Conservation (phyloP, 1,284 basidiomycete species). For the Marasmius oreades region DNA sequence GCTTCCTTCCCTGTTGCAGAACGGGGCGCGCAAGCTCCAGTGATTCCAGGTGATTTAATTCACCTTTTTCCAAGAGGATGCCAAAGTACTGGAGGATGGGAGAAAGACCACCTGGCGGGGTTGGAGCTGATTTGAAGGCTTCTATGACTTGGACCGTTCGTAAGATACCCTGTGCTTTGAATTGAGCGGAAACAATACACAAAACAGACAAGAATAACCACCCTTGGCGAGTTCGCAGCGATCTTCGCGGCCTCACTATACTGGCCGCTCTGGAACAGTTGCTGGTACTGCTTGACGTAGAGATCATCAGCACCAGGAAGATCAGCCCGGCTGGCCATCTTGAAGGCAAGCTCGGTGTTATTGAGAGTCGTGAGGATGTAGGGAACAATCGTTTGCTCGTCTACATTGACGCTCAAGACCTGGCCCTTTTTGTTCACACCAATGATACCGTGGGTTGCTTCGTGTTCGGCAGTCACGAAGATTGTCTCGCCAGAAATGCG, state of each 20-base stretch:
- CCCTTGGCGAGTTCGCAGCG: conserved; percentile 94
- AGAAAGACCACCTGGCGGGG: conserved; percentile 87
- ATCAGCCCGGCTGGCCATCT: conserved; percentile 95
- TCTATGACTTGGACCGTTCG: conserved; percentile 97
- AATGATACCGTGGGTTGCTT: conserved; percentile 92
- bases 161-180: conserved; percentile 73
- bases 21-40: conserved; percentile 96
- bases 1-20: conserved; percentile 94
- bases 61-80: conserved; percentile 95
- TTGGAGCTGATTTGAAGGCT: conserved; percentile 94
- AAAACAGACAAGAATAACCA: conserved; percentile 25
- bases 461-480: conserved; percentile 97
- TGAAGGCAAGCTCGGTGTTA: conserved; percentile 98
- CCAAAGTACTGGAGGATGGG: conserved; percentile 99
- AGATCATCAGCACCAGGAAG: conserved; percentile 97
- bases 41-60: conserved; percentile 96
- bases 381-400: conserved; percentile 94
- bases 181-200: conserved; percentile 10
- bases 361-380: conserved; percentile 94
- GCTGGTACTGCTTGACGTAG: conserved; percentile 94
- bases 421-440: conserved; percentile 99
- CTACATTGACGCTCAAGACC: conserved; percentile 94
- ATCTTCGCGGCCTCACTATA: conserved; percentile 98
- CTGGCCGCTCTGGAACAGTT: conserved; percentile 88
- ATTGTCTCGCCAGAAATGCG: conserved; percentile 99